Evolutionary conservation across 2,329 filamentous ascomycete species (phyloP), one percentile per base, ranked within the genome.

Genomic region (Paracorniculantispora psalliotae): DNA sequence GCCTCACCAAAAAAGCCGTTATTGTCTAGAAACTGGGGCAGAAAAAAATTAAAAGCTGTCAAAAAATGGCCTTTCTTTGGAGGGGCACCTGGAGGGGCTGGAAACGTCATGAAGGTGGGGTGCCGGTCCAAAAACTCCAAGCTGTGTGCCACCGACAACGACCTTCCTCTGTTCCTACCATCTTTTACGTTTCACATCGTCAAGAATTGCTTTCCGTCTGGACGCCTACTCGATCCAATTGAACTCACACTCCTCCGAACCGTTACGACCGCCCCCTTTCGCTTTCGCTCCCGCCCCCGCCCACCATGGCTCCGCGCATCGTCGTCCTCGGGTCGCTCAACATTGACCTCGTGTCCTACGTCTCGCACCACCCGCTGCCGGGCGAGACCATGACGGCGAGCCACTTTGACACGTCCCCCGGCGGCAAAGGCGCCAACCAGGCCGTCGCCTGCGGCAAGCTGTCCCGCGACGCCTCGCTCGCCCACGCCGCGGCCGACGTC

Each of bases 401-500:
- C 64, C 86, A 85, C 21, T 96, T 96, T 76, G 82, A 82, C 69
- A 91, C 88, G 37, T 92, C 89, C 46, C 87, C 89, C 30, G 94
- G 93, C 67, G 93, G 94, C 59, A 99, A 99, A 77, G 93, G 93
- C 63, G 92, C 92, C 61, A 97, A 97, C 78, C 93, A 97, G 77
- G 92, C 92, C 61, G 90, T 96, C 59, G 91, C 92, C 25, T 92
- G 89, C 75, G 90, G 88, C 53, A 90, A 93, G 63, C 83, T 96
- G 53, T 94, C 90, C 1, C 83, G 88, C 50, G 69, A 79, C 28
- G 65, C 69, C 33, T 61, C 69, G 2, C 64, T 72, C 56, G 61
- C 68, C 49, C 70, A 80, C 33, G 67, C 74, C 4, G 62, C 67
- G 19, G 69, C 72, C 39, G 64, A 69, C 41, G 82, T 92, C 41